Evolutionary conservation across 73 alveolate species (phyloP).

Genomic region (Tetrahymena thermophila): DNA sequence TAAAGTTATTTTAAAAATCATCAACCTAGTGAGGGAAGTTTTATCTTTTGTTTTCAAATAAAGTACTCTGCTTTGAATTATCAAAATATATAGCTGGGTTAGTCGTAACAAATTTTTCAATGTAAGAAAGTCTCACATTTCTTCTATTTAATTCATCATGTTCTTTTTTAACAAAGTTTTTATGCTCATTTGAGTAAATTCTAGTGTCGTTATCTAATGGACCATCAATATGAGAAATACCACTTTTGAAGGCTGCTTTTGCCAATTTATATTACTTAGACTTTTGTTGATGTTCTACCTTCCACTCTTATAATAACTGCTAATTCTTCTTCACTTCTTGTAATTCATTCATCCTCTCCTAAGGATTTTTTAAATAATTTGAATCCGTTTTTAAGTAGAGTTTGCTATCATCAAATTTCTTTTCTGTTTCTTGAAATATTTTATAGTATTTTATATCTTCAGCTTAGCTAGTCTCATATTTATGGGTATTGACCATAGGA

Average conservation of each 20-base stretch:
- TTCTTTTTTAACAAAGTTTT: neutral
- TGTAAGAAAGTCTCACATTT: neutral
- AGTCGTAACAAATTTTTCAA: neutral
- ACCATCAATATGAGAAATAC: neutral
- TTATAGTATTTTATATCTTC: neutral
- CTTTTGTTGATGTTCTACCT: neutral
- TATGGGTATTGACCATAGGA: neutral
- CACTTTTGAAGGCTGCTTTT: neutral
- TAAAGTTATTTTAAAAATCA: neutral
- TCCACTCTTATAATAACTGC: neutral
- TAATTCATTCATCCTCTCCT: neutral
- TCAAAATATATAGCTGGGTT: neutral
- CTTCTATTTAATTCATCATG: neutral
- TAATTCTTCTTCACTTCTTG: neutral
- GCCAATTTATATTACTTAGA: neutral
- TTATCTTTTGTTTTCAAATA: neutral
- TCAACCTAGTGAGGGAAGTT: neutral
- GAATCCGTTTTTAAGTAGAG: neutral
- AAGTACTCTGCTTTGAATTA: neutral
- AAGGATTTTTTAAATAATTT: neutral
- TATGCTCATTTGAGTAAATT: neutral
- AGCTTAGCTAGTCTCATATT: neutral
- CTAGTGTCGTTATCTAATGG: neutral
- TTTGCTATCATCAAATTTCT: neutral
- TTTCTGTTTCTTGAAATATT: neutral